Conservation (phyloP, 192 early-diverging fungal species). For the Coemansia javaensis region DNA sequence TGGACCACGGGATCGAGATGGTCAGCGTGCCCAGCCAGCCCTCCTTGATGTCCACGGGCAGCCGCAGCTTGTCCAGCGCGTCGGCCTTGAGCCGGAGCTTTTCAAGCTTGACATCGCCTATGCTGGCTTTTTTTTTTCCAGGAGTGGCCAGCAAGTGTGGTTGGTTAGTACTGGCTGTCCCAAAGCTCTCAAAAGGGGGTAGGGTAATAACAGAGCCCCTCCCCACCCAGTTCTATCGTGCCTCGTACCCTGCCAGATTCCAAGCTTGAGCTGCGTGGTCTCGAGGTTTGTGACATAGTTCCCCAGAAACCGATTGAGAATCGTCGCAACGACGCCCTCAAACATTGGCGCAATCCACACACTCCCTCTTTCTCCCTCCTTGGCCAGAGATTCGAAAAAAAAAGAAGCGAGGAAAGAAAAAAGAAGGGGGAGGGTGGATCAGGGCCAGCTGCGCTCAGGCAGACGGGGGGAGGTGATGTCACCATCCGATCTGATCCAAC, state of each 20-base stretch:
- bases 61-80: constrained; percentile 87
- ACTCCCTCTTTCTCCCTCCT: no score
- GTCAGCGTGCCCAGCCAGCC: constrained; percentile 88
- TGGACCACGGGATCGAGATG: constrained; percentile 93
- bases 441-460: no score
- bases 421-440: no score
- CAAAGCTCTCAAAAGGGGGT: no score
- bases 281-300: constrained; percentile 95
- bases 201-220: no score
- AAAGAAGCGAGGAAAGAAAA: not conserved
- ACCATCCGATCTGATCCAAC: no score
- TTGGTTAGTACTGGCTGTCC: no score
- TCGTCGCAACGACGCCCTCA: constrained; percentile 69
- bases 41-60: constrained; percentile 91
- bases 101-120: constrained; percentile 93
- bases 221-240: no score
- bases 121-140: not conserved
- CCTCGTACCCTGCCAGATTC: constrained; percentile 88
- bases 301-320: constrained; percentile 82
- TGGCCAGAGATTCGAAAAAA: not conserved
- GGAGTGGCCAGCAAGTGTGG: no score
- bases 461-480: no score
- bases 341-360: constrained; percentile 52
- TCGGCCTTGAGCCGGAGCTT: constrained; percentile 85
- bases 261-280: constrained; percentile 89